Percentiles rank a stretch among this genome's conserved stretches.
Conservation (phyloP, 2,329 filamentous ascomycete species). For the Sporothrix protearum region DNA sequence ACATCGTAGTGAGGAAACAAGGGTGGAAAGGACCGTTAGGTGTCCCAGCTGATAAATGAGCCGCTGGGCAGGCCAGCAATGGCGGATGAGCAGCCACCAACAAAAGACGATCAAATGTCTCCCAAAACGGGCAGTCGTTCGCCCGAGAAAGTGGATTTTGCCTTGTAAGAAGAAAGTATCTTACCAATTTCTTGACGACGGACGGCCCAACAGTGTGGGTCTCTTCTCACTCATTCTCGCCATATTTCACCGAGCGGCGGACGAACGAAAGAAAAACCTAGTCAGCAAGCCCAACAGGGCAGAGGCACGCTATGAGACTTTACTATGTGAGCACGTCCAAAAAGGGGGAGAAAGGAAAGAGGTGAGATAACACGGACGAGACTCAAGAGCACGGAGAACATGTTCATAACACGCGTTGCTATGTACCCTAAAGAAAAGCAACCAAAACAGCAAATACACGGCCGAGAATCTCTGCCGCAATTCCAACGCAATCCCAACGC, state of each 20-base stretch:
- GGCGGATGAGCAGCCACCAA: no score
- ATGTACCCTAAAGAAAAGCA: background rate
- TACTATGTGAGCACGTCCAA: background rate
- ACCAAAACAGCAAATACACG: background rate
- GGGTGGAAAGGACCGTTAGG: background rate
- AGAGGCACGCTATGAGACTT: background rate
- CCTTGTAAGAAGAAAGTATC: background rate
- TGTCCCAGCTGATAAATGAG: background rate
- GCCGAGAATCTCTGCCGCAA: background rate
- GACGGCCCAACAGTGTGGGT: background rate
- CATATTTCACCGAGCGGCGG: background rate
- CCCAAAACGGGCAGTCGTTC: constrained; percentile 14
- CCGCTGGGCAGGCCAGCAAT: background rate
- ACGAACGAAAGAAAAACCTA: background rate
- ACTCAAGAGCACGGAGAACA: no score
- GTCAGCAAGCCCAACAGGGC: background rate
- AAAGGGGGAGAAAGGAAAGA: background rate
- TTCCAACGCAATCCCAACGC: no score
- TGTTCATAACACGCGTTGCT: no score
- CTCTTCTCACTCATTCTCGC: background rate
- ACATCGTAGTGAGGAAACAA: background rate
- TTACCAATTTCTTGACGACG: no score
- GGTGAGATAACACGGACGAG: no score
- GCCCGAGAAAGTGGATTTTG: background rate
- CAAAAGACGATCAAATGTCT: background rate